Conservation (phyloP, 2,329 filamentous ascomycete genomes). For the Fusarium armeniacum region DNA sequence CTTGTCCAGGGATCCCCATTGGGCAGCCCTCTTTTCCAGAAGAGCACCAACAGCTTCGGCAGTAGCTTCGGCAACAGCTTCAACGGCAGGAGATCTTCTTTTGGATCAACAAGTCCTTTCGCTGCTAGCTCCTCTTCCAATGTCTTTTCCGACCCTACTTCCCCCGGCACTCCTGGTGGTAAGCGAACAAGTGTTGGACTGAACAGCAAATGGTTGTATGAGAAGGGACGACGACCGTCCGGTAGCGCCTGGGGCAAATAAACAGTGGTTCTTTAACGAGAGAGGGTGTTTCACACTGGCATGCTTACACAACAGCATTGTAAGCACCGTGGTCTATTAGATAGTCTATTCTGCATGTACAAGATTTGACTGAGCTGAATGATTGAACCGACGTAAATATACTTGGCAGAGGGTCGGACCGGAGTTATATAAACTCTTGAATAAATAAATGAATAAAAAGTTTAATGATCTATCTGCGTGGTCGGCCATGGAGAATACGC, state of each 20-base stretch:
- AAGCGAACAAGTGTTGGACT: constrained; percentile 82
- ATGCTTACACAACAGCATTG: constrained; percentile 22
- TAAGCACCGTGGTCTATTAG: constrained; percentile 16
- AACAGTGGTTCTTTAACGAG: constrained; percentile 23
- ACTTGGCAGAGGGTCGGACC: neutral
- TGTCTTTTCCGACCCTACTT: constrained; percentile 71
- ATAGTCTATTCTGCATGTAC: neutral
- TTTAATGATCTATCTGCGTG: constrained; percentile 16
- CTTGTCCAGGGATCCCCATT: constrained; percentile 52
- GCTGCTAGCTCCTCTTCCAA: constrained; percentile 63
- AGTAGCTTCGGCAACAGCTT: constrained; percentile 8
- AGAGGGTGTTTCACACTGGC: constrained; percentile 8
- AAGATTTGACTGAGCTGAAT: constrained; percentile 8
- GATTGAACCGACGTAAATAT: constrained; percentile 19
- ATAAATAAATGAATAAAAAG: constrained; percentile 12
- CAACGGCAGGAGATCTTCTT: constrained; percentile 70
- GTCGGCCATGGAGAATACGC: neutral
- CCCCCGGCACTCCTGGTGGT: constrained; percentile 75
- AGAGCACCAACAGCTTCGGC: constrained; percentile 68
- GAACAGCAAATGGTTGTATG: constrained; percentile 96
- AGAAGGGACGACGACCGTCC: constrained; percentile 76
- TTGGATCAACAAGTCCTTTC: constrained; percentile 70
- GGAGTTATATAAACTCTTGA: constrained; percentile 13
- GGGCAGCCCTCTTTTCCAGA: constrained; percentile 74
- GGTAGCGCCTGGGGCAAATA: constrained; percentile 59